Percentiles rank a stretch among this genome's conserved stretches.
These are phyloP conservation scores for Colletotrichum falcatum DNA, from an alignment of 2,329 filamentous ascomycete species.

Conservation along the genomic window DNA sequence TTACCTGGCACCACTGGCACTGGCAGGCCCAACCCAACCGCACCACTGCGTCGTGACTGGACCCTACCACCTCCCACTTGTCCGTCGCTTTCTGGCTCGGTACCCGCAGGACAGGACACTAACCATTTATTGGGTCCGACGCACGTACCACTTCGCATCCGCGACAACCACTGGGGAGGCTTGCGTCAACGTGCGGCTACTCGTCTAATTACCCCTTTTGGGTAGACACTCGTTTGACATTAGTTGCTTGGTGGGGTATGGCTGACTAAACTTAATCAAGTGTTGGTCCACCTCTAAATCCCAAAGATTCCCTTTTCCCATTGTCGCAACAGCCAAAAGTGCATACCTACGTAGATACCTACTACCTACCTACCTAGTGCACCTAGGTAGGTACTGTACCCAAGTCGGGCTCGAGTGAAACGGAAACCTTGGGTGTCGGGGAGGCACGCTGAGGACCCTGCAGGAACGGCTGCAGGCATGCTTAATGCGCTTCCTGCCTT, in stretches of 20 bases:
- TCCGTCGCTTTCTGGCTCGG: slow-evolving; percentile 13
- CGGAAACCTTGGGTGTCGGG: neutral
- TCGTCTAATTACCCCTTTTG: slow-evolving; percentile 37
- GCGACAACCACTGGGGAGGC: slow-evolving; percentile 16
- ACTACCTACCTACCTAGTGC: too few species aligned
- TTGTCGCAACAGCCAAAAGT: neutral
- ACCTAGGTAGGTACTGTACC: too few species aligned
- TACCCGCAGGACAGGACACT: slow-evolving; percentile 33
- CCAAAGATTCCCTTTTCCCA: neutral
- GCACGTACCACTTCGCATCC: slow-evolving; percentile 29
- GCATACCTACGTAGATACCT: too few species aligned
- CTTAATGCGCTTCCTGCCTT: neutral
- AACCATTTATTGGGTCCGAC: slow-evolving; percentile 18
- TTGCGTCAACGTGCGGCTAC: slow-evolving; percentile 39
- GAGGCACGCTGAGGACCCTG: slow-evolving; percentile 8
- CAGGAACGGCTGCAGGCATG: slow-evolving; percentile 2
- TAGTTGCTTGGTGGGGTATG: neutral
- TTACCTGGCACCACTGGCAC: slow-evolving; percentile 19
- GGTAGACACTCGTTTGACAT: slow-evolving; percentile 31
- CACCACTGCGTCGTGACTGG: slow-evolving; percentile 8
- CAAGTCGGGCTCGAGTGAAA: neutral
- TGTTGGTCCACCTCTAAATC: neutral
- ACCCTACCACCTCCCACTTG: slow-evolving; percentile 18
- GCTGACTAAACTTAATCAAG: slow-evolving; percentile 27
- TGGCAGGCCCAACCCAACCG: slow-evolving; percentile 12